These are phyloP conservation scores for Pleurotus eryngii DNA, from an alignment of 768 basidiomycete genomes.

Conservation along the genomic window DNA sequence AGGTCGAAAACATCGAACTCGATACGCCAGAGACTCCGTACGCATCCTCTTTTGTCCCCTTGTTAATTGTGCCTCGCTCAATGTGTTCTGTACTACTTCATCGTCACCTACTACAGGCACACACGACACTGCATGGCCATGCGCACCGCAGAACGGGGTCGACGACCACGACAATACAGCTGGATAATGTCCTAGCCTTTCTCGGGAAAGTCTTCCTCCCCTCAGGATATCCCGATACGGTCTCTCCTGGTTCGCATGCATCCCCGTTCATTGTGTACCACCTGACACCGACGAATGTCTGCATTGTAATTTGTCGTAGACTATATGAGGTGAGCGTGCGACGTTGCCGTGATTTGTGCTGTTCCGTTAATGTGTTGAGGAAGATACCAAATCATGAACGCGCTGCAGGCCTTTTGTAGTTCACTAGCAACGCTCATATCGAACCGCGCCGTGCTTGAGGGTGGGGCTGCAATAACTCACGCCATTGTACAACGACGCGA, in stretches of 20 bases:
- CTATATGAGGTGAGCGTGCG: conserved; percentile 45
- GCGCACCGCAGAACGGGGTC: no score
- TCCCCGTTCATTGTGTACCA: no score
- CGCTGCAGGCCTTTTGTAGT: conserved; percentile 67
- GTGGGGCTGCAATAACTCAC: conserved; percentile 23
- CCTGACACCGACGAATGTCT: no score
- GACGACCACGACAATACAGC: background rate
- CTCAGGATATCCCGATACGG: conserved; percentile 57
- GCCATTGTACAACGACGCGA: background rate
- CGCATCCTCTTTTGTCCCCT: background rate
- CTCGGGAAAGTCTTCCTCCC: conserved; percentile 54
- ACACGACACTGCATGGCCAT: background rate
- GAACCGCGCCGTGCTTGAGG: conserved; percentile 66
- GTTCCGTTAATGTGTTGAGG: background rate
- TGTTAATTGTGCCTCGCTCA: background rate
- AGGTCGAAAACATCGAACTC: conserved; percentile 12
- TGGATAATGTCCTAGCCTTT: conserved; percentile 19
- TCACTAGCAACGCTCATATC: conserved; percentile 61
- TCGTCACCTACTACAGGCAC: background rate
- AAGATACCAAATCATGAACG: conserved; percentile 67
- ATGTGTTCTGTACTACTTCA: background rate
- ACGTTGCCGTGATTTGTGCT: background rate
- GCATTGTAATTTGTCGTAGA: conserved; percentile 28
- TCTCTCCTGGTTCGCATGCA: conserved; percentile 48
- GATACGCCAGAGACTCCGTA: conserved; percentile 12